Evolutionary conservation across 495 filamentous ascomycete genomes (phyloP).

Genomic region (Xylaria venustula): DNA sequence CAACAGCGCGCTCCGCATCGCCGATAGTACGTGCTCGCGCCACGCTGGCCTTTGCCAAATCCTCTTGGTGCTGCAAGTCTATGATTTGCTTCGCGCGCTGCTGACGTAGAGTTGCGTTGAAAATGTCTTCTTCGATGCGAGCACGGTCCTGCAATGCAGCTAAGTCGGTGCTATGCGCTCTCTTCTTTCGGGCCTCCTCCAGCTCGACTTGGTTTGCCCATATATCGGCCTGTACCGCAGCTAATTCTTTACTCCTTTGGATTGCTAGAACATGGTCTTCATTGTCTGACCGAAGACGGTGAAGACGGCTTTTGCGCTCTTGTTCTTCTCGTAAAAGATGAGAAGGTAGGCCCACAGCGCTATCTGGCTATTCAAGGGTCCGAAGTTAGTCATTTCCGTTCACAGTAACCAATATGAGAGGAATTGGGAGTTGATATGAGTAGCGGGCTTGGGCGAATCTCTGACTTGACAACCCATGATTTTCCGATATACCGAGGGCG

Average conservation of each 20-base stretch:
- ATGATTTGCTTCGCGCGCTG: slow-evolving; percentile 29
- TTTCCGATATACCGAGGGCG: too few species aligned
- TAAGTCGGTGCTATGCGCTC: slow-evolving; percentile 24
- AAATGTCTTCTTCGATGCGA: slow-evolving; percentile 36
- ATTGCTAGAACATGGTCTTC: slow-evolving; percentile 39
- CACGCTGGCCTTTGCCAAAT: slow-evolving; percentile 38
- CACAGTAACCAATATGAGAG: too few species aligned
- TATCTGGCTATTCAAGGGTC: slow-evolving; percentile 27
- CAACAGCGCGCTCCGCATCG: slow-evolving; percentile 39
- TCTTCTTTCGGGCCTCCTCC: slow-evolving; percentile 40
- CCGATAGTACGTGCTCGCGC: slow-evolving; percentile 36
- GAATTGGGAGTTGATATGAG: too few species aligned
- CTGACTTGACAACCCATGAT: too few species aligned
- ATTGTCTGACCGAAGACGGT: slow-evolving; percentile 34
- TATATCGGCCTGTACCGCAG: slow-evolving; percentile 43
- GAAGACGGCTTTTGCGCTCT: slow-evolving; percentile 37
- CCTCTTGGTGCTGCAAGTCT: slow-evolving; percentile 37
- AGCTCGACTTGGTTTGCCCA: slow-evolving; percentile 41
- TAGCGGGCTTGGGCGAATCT: too few species aligned
- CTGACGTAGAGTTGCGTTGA: slow-evolving; percentile 27
- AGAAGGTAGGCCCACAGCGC: slow-evolving; percentile 41
- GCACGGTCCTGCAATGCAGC: slow-evolving; percentile 30
- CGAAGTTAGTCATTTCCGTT: too few species aligned
- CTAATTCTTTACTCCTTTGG: slow-evolving; percentile 40
- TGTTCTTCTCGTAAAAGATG: slow-evolving; percentile 45